Base-by-base conservation (phyloP, 2,329 filamentous ascomycete species). In the Aspergillus pseudoglaucus region DNA sequence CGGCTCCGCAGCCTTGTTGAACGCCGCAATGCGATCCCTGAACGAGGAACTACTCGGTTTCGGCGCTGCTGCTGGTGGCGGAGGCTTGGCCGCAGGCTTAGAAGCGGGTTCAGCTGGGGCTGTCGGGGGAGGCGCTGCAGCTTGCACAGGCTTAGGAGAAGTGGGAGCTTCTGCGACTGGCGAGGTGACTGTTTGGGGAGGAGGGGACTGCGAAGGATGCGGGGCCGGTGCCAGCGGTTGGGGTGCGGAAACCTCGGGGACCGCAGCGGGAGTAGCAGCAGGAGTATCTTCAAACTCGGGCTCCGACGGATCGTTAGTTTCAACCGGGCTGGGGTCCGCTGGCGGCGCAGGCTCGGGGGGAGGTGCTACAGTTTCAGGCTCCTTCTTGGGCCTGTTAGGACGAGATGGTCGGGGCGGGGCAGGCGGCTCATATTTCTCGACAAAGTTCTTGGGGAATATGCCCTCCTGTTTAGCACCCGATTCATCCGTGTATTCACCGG, bases 391-490 rank as follows among this genome's bases (percentile, higher is more conserved):
- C 56, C 88, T 84, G 49, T 69, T 72, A 14, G 81, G 76, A 61
- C 93, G 83, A 53, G 81, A 79, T 49, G 93, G 93, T 50, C 93
- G 83, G 51, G 90, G 89, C 51, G 93, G 93, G 54, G 91, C 86
- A 48, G 84, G 86, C 33, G 93, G 93, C 68, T 97, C 91, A 70
- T 89, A 94, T 72, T 85, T 89, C 71, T 98, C 93, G 63, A 98
- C 93, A 66, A 98, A 98, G 73, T 97, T 98, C 66, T 87, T 85
- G 45, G 90, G 91, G 69, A 96, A 97, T 60, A 96, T 87, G 57
- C 91, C 91, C 63, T 90, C 84, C 65, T 84, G 81, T 69, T 85
- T 89, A 53, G 69, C 72, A 48, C 93, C 93, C 45, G 77, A 71
- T 51, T 83, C 81, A 69, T 94, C 88, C 54, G 83, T 74, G 67